phyloP scores from a whole-genome alignment of 164 flowering plant species.

The Piper longum region DNA sequence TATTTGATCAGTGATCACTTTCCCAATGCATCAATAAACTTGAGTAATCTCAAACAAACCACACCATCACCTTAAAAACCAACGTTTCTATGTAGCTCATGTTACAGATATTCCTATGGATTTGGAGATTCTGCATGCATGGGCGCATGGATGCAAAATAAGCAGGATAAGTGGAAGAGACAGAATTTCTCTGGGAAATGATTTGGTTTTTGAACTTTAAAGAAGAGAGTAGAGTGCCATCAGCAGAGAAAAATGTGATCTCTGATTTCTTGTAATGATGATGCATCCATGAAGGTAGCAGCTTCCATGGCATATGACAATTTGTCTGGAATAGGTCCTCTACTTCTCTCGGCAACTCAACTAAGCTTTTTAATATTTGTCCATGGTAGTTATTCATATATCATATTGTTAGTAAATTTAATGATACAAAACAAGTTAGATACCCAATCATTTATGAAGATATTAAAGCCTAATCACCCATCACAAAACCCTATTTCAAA shows the following conservation, averaged over 20 bases:
- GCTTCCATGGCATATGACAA: not conserved
- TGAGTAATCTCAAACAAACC: no score
- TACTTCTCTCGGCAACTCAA: not conserved
- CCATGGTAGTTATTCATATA: no score
- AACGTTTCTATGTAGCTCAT: no score
- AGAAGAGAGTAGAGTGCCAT: conserved; percentile 15
- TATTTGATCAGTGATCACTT: not conserved
- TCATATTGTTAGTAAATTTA: no score
- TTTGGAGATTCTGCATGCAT: conserved; percentile 22
- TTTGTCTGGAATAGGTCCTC: not conserved
- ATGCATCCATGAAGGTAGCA: conserved; percentile 20
- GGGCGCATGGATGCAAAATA: conserved; percentile 9
- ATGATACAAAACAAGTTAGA: no score
- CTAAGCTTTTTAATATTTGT: no score
- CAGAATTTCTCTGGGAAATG: conserved; percentile 50
- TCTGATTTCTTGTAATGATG: conserved; percentile 34
- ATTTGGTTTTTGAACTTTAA: conserved; percentile 34
- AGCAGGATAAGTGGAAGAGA: conserved; percentile 25
- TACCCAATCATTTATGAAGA: no score
- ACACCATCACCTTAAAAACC: no score
- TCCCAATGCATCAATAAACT: not conserved
- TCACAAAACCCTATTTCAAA: no score
- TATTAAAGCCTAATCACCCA: no score
- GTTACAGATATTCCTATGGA: no score
- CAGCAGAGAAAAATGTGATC: not conserved